A percentile compares a stretch with the other conserved stretches of the same genome.
These are phyloP conservation scores for Crithidia sp. DNA, from an alignment of 208 protist genomes.

Conservation along the genomic window DNA sequence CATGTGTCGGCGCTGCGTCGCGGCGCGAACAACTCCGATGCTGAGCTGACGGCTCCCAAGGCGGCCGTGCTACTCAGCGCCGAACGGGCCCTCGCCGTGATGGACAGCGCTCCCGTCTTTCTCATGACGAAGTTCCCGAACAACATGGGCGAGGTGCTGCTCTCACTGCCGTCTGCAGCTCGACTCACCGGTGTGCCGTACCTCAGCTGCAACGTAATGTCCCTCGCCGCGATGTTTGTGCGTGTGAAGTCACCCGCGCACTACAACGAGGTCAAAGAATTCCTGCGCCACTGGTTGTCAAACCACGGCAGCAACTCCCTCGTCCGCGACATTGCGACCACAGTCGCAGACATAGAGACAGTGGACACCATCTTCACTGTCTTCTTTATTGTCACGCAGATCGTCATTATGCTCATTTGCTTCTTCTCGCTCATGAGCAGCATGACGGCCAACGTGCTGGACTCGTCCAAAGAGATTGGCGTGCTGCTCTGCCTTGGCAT, in stretches of 20 bases:
- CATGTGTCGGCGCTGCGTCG: slow-evolving; percentile 1
- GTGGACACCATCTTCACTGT: slow-evolving; percentile 74
- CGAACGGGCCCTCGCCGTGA: slow-evolving; percentile 13
- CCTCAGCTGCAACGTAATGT: slow-evolving; percentile 26
- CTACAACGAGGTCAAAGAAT: slow-evolving; percentile 14
- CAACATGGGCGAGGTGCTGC: slow-evolving; percentile 37
- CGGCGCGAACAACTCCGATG: slow-evolving; percentile 7
- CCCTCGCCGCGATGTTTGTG: slow-evolving; percentile 11
- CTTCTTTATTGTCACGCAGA: slow-evolving; percentile 90
- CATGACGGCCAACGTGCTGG: slow-evolving; percentile 89
- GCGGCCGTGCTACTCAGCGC: background rate
- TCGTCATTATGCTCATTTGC: slow-evolving; percentile 90
- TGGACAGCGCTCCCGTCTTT: slow-evolving; percentile 47
- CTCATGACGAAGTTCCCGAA: slow-evolving; percentile 50
- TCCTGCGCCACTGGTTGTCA: slow-evolving; percentile 16
- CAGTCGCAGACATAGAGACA: slow-evolving; percentile 30
- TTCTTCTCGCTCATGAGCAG: slow-evolving; percentile 93
- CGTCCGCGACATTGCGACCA: slow-evolving; percentile 24
- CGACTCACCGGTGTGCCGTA: slow-evolving; percentile 23
- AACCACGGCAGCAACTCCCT: background rate
- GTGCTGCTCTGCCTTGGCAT: slow-evolving; percentile 90
- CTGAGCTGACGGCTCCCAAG: background rate
- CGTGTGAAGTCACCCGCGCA: slow-evolving; percentile 22
- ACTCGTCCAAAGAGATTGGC: slow-evolving; percentile 95
- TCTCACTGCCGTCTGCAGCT: slow-evolving; percentile 21